phyloP scores from a whole-genome alignment of 2,329 filamentous ascomycete species.

The Mycosphaerella sp. region DNA sequence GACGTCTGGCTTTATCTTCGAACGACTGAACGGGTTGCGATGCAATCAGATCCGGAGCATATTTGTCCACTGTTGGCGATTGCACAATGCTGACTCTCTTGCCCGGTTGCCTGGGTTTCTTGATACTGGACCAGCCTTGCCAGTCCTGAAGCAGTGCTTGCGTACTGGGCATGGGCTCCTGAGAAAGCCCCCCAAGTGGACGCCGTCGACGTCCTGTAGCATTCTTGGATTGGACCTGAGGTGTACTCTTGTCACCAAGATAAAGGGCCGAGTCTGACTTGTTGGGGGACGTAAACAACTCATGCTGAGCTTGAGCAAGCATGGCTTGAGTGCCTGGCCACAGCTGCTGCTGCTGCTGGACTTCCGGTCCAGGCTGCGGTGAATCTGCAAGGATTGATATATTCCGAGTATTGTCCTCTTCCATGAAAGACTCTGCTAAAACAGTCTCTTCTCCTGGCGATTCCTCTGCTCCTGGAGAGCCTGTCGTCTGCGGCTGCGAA shows the following conservation, averaged over 20 bases:
- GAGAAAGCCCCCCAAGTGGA: constrained; percentile 20
- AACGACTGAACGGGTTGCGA: constrained; percentile 2
- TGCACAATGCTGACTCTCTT: constrained; percentile 9
- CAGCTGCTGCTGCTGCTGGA: not conserved
- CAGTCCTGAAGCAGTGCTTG: constrained; percentile 40
- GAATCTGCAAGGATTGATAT: not conserved
- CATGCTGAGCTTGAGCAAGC: constrained; percentile 27
- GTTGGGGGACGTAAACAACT: constrained; percentile 27
- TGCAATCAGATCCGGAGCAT: not conserved
- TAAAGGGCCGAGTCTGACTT: constrained; percentile 17
- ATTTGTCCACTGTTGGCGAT: constrained; percentile 16
- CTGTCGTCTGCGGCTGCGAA: constrained; percentile 12
- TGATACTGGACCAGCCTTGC: constrained; percentile 39
- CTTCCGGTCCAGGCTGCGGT: not conserved
- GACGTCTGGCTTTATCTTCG: constrained; percentile 7
- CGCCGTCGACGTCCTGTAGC: constrained; percentile 25
- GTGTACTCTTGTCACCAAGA: constrained; percentile 20
- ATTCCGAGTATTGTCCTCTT: not conserved
- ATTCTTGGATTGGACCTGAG: constrained; percentile 30
- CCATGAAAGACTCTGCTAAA: not conserved
- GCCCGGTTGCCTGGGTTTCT: constrained; percentile 30
- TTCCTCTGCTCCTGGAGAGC: not conserved
- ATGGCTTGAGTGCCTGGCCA: constrained; percentile 28
- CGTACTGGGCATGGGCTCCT: constrained; percentile 35
- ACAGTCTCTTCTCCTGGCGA: not conserved